phyloP scores from a whole-genome alignment of 106 monocot species.

The Allium cepa region DNA sequence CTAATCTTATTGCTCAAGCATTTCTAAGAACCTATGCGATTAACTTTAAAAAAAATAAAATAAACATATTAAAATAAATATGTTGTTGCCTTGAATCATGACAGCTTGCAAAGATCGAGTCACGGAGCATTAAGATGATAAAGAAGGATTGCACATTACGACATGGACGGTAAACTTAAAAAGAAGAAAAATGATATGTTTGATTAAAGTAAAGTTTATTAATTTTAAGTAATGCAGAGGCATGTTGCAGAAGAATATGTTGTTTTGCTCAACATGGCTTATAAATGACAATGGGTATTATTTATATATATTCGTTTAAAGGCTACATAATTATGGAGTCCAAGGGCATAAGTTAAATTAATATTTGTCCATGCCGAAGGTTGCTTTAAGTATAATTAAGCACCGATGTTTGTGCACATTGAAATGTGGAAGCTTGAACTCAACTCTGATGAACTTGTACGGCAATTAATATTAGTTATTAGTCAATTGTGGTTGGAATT shows the following conservation, averaged over 20 bases:
- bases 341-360: neutral
- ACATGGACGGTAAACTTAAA: neutral
- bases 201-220: neutral
- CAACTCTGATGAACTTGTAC: too few species aligned
- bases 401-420: neutral
- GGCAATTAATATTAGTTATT: neutral
- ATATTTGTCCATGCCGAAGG: conserved; percentile 3
- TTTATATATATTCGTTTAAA: neutral
- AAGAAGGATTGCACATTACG: neutral
- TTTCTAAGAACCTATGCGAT: neutral
- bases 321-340: neutral
- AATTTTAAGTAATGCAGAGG: neutral
- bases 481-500: conserved; percentile 9
- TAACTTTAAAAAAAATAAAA: neutral
- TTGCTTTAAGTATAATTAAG: neutral
- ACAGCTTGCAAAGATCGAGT: neutral
- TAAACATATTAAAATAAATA: too few species aligned
- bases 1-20: neutral
- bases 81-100: too few species aligned
- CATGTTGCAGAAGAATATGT: neutral
- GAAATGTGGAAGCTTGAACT: too few species aligned
- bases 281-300: neutral
- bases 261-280: neutral
- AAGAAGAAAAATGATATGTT: too few species aligned
- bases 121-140: neutral